Percentiles rank a stretch among this genome's conserved stretches.
Conservation (phyloP, 345 rosid genomes). For the Rhizophora apiculata region DNA sequence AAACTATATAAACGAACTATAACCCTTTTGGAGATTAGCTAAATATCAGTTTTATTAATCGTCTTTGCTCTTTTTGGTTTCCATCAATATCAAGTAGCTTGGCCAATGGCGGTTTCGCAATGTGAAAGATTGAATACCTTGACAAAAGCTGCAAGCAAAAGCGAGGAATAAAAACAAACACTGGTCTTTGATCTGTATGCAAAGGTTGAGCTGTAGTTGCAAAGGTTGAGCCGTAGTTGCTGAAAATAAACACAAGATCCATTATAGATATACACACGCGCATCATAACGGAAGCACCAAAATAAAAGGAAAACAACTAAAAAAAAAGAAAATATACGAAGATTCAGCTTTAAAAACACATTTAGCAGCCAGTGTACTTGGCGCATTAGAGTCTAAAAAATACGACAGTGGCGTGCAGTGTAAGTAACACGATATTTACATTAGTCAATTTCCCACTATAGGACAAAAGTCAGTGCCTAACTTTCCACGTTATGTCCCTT, state of each 20-base stretch:
- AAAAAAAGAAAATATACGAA: background rate
- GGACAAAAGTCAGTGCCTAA: slow-evolving; percentile 44
- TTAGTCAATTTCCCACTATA: slow-evolving; percentile 28
- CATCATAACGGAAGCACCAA: background rate
- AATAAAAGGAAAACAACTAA: background rate
- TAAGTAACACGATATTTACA: slow-evolving; percentile 18
- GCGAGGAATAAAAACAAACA: too few relatives aligned
- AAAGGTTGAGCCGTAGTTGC: background rate
- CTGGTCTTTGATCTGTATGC: background rate
- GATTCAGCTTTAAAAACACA: background rate
- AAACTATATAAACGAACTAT: too few relatives aligned
- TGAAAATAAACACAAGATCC: background rate
- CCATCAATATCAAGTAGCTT: too few relatives aligned
- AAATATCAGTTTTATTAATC: too few relatives aligned
- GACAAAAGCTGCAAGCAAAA: too few relatives aligned
- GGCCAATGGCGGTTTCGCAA: too few relatives aligned
- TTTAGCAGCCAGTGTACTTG: background rate
- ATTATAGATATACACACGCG: background rate
- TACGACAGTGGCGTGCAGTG: background rate
- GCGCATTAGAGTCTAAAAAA: background rate
- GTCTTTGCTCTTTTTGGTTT: too few relatives aligned
- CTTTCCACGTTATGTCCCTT: slow-evolving; percentile 27
- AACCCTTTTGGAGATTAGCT: too few relatives aligned
- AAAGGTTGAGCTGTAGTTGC: background rate
- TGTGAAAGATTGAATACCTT: too few relatives aligned